Percentiles rank a stretch among this genome's conserved stretches.
Conservation (phyloP, 805 yeast species). For the Zygotorulaspora danielsina region DNA sequence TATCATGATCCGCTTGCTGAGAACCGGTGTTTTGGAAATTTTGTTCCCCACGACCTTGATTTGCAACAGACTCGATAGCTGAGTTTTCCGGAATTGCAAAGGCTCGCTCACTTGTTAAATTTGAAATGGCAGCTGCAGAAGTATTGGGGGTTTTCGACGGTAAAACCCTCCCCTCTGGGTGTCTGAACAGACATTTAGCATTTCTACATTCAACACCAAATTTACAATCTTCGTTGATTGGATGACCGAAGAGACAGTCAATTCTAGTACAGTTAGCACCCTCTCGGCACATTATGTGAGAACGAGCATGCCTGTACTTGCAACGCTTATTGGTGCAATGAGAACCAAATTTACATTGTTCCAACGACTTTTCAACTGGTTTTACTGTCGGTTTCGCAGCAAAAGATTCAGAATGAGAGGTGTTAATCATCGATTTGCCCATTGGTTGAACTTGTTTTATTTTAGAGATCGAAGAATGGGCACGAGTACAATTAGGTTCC, state of each 20-base stretch:
- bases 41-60: conserved; percentile 38
- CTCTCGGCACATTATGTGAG: conserved; percentile 71
- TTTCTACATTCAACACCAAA: conserved; percentile 75
- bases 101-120: conserved; percentile 51
- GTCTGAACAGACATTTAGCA: conserved; percentile 64
- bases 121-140: conserved; percentile 12
- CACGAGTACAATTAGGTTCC: conserved; percentile 59
- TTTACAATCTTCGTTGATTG: conserved; percentile 72
- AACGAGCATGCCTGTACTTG: conserved; percentile 78
- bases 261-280: conserved; percentile 73
- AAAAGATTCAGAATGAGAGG: conserved; percentile 14
- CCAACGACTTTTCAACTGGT: conserved; percentile 52
- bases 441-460: conserved; percentile 37
- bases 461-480: conserved; percentile 76
- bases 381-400: conserved; percentile 12
- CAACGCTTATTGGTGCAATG: conserved; percentile 75
- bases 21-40: conserved; percentile 12
- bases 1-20: conserved; percentile 22
- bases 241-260: conserved; percentile 82
- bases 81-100: conserved; percentile 77
- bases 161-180: conserved; percentile 69
- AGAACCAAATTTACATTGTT: conserved; percentile 76
- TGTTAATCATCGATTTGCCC: conserved; percentile 22
- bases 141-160: conserved; percentile 33
- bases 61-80: conserved; percentile 63